Evolutionary conservation across 2,329 filamentous ascomycete species (phyloP).

Genomic region (Ophiostoma ips): DNA sequence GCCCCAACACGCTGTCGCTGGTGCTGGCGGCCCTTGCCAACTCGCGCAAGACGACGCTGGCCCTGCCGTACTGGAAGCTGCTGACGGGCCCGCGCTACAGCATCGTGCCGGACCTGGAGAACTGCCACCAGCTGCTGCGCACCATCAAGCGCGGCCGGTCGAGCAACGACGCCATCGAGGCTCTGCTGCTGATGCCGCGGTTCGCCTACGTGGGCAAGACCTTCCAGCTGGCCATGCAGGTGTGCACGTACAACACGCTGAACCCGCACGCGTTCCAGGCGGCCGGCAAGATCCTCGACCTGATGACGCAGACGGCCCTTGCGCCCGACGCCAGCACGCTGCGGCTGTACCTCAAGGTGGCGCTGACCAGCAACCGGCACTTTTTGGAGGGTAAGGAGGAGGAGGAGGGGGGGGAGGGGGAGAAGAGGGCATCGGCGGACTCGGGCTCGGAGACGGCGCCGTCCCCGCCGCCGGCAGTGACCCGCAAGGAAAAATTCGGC

Average conservation of each 20-base stretch:
- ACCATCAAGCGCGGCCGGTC: slow-evolving; percentile 52
- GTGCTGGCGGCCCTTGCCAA: slow-evolving; percentile 50
- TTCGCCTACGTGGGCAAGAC: slow-evolving; percentile 33
- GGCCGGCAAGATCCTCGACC: slow-evolving; percentile 48
- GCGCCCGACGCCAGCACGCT: slow-evolving; percentile 38
- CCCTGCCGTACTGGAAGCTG: slow-evolving; percentile 64
- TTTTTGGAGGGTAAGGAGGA: slow-evolving; percentile 18
- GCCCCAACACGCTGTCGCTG: slow-evolving; percentile 50
- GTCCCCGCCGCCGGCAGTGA: no score
- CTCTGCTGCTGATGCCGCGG: slow-evolving; percentile 42
- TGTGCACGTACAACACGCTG: slow-evolving; percentile 62
- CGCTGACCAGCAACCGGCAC: slow-evolving; percentile 32
- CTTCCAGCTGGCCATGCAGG: slow-evolving; percentile 59
- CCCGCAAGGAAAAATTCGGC: slow-evolving; percentile 29
- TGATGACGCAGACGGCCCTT: slow-evolving; percentile 37
- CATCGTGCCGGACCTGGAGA: slow-evolving; percentile 58
- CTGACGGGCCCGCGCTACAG: slow-evolving; percentile 44
- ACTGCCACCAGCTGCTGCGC: slow-evolving; percentile 55
- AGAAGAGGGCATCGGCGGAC: no score
- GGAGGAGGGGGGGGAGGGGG: neutral
- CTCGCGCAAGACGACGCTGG: slow-evolving; percentile 45
- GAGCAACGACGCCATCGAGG: slow-evolving; percentile 44
- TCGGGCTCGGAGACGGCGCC: no score
- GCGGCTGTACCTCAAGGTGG: slow-evolving; percentile 41
- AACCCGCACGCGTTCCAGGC: slow-evolving; percentile 56